Evolutionary conservation across 805 yeast genomes (phyloP), one percentile per base, ranked within the genome.

Genomic region (Cyberlindnera bimundalis): DNA sequence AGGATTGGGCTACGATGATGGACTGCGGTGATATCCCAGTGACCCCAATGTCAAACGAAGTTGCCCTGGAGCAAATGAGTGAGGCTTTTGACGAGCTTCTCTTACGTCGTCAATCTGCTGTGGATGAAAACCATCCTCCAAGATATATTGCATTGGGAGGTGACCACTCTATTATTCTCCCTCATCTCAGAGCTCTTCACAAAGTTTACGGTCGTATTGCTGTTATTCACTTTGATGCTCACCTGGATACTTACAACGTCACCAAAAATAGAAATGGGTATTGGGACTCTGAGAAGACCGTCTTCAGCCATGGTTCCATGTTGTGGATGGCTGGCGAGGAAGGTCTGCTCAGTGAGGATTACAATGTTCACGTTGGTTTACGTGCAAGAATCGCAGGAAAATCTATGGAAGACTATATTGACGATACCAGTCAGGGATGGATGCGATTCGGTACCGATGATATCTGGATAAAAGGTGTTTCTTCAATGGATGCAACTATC

Each of bases 291-390:
- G 69, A 71, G 30, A 45, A 48, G 44, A 67, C 74, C 32, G 76
- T 78, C 39, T 73, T 81, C 59, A 84, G 84, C 30, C 95, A 85
- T 56, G 95, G 95, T 7, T 80, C 91, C 8, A 82, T 85, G 89
- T 67, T 85, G 29, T 84, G 91, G 91, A 72, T 80, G 71, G 56
- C 56, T 6, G 48, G 58, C 12, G 67, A 80, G 41, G 93, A 85
- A 56, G 87, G 84, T 60, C 83, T 17, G 55, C 68, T 37, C 65
- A 35, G 39, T 16, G 20, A 76, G 23, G 65, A 66, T 28, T 60
- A 72, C 36, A 83, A 85, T 53, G 68, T 81, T 30, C 93, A 85
- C 55, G 81, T 84, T 19, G 93, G 93, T 0, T 62, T 84, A 30
- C 71, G 93, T 50, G 82, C 93, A 1, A 74, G 87, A 55, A 62